phyloP scores from a whole-genome alignment of 768 basidiomycete genomes.

The Tulasnella sp. region DNA sequence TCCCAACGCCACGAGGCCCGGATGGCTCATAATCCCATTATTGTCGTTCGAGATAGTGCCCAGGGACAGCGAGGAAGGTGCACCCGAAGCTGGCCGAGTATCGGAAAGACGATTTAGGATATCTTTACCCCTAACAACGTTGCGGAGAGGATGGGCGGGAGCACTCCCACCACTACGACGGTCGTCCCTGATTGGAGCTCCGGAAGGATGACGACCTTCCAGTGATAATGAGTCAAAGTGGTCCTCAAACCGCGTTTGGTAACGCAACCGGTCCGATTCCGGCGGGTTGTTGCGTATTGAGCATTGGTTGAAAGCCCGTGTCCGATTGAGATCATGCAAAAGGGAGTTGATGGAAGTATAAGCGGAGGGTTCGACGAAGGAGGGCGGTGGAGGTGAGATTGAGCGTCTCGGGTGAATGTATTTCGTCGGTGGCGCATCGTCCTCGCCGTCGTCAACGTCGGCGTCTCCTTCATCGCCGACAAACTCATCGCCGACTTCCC shows the following conservation, averaged over 20 bases:
- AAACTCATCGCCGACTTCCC: background rate
- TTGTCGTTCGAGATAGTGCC: too few species aligned
- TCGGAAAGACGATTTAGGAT: background rate
- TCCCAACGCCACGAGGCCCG: too few species aligned
- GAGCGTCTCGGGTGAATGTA: background rate
- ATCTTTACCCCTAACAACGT: background rate
- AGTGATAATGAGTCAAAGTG: too few species aligned
- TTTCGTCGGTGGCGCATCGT: background rate
- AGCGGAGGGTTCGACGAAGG: background rate
- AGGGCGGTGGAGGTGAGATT: background rate
- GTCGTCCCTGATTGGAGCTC: too few species aligned
- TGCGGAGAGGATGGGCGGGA: background rate
- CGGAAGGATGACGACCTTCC: background rate
- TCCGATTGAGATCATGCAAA: background rate
- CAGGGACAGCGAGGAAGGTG: background rate
- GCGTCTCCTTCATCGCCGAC: background rate
- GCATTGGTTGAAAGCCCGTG: background rate
- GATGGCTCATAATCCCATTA: too few species aligned
- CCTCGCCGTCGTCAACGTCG: background rate
- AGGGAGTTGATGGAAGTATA: conserved; percentile 14
- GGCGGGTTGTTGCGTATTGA: too few species aligned
- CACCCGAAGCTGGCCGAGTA: background rate
- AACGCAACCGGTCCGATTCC: too few species aligned
- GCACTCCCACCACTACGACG: too few species aligned
- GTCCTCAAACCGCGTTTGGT: too few species aligned